Base-by-base conservation (phyloP, 2,329 filamentous ascomycete genomes). In the Aspergillus pseudoterreus region DNA sequence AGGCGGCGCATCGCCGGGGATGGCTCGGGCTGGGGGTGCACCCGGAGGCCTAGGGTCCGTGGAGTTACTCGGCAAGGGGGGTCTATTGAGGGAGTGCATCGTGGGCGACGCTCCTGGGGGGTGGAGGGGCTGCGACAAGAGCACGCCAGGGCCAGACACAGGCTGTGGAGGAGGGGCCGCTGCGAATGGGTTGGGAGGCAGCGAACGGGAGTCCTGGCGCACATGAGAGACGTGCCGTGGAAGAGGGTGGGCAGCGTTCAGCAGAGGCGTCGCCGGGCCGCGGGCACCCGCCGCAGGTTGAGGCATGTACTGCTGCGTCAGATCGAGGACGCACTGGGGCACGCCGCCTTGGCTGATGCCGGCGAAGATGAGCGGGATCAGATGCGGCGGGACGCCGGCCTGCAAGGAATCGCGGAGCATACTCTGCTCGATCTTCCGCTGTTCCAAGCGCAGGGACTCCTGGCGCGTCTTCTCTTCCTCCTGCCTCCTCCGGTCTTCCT, bases 281-380 rank as follows among this genome's bases (percentile, higher is more conserved):
- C 51, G 57, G 56, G 57, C 12, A 47, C 35, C 33, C 15, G 46
- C 56, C 12, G 71, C 30, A 38, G 71, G 55, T 47, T 70, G 71
- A 5, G 77, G 74, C 66, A 86, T 78, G 62, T 82, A 83, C 62
- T 88, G 84, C 63, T 89, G 86, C 11, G 82, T 81, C 80, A 81
- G 85, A 64, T 90, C 86, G 48, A 88, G 60, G 3, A 82, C 81
- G 30, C 80, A 77, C 56, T 82, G 82, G 17, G 84, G 77, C 24
- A 86, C 69, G 49, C 77, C 63, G 33, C 83, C 83, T 36, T 84
- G 85, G 43, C 81, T 81, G 78, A 90, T 85, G 41, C 85, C 85
- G 11, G 85, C 82, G 69, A 92, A 90, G 21, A 92, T 83, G 53
- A 90, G 74, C 6, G 88, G 88, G 22, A 91, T 80, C 79, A 91